A percentile compares a stretch with the other conserved stretches of the same genome.
Conservation (phyloP, 129 eudicot genomes). For the Arctium lappa region DNA sequence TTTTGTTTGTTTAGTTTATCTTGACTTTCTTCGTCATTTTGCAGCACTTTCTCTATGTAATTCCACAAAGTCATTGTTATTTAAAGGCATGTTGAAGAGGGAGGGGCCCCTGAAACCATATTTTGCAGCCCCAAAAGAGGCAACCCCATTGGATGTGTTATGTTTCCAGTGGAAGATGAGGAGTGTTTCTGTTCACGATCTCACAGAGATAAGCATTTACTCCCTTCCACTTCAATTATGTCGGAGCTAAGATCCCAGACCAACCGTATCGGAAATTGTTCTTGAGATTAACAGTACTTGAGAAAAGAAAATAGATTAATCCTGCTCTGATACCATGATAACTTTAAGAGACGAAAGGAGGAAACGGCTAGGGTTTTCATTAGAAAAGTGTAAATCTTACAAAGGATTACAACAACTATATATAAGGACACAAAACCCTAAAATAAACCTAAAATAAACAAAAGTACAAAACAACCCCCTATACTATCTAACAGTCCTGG, state of each 20-base stretch:
- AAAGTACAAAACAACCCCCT: too few species aligned
- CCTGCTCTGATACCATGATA: too few species aligned
- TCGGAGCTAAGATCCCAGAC: not conserved
- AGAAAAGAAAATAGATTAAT: too few species aligned
- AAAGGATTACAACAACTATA: too few species aligned
- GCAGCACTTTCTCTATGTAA: conserved; percentile 82
- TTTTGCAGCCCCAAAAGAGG: conserved; percentile 73
- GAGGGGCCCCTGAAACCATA: conserved; percentile 46
- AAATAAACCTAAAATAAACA: too few species aligned
- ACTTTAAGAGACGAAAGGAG: too few species aligned
- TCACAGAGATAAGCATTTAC: not conserved
- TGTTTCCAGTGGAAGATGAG: conserved; percentile 48
- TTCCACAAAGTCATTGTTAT: conserved; percentile 65
- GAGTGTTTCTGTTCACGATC: not conserved
- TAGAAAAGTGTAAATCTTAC: too few species aligned
- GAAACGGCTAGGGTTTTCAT: too few species aligned
- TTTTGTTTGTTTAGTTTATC: conserved; percentile 22
- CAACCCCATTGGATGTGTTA: conserved; percentile 47
- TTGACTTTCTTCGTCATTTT: conserved; percentile 40
- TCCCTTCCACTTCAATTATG: not conserved
- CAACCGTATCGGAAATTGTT: too few species aligned
- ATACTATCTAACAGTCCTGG: too few species aligned
- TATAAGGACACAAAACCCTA: too few species aligned
- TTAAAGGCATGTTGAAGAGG: conserved; percentile 47
- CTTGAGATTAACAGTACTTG: too few species aligned